Conservation (phyloP, 305 asterid species). For the Rubia peregrina region DNA sequence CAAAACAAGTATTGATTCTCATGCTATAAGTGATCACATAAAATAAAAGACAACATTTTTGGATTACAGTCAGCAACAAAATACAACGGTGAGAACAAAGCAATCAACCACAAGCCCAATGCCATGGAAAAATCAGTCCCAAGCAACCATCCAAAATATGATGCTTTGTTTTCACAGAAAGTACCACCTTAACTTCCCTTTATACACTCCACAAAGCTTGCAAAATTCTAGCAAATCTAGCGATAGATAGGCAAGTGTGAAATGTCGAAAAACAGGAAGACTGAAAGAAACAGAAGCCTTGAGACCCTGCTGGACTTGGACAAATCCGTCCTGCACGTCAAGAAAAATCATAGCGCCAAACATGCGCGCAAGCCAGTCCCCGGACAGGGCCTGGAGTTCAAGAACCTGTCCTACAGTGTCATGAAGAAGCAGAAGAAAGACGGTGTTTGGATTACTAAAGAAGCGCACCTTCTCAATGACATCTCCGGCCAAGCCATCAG, state of each 20-base stretch:
- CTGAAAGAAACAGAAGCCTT: conserved; percentile 39
- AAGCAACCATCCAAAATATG: conserved; percentile 14
- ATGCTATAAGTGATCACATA: too few relatives aligned
- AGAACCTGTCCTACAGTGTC: conserved; percentile 60
- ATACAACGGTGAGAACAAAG: conserved; percentile 6
- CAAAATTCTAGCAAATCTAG: not conserved
- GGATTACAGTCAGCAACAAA: not conserved
- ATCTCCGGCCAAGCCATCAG: conserved; percentile 77
- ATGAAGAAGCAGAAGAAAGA: conserved; percentile 63
- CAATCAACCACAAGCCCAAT: conserved; percentile 15
- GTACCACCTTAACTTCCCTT: conserved; percentile 13
- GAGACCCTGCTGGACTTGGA: conserved; percentile 55
- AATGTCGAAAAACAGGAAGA: conserved; percentile 35
- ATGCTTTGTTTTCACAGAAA: conserved; percentile 20
- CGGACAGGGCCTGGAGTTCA: conserved; percentile 75
- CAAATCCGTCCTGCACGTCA: conserved; percentile 26
- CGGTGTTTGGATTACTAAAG: conserved; percentile 65
- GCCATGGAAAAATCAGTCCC: not conserved
- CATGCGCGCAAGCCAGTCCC: conserved; percentile 44
- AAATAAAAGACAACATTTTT: not conserved
- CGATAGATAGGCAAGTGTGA: not conserved
- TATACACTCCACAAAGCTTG: conserved; percentile 13
- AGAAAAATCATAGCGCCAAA: conserved; percentile 31
- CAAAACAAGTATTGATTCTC: too few relatives aligned
- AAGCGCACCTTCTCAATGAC: conserved; percentile 62